These are phyloP conservation scores for Hemerocallis citrina DNA, from an alignment of 106 monocot species.

Conservation along the genomic window DNA sequence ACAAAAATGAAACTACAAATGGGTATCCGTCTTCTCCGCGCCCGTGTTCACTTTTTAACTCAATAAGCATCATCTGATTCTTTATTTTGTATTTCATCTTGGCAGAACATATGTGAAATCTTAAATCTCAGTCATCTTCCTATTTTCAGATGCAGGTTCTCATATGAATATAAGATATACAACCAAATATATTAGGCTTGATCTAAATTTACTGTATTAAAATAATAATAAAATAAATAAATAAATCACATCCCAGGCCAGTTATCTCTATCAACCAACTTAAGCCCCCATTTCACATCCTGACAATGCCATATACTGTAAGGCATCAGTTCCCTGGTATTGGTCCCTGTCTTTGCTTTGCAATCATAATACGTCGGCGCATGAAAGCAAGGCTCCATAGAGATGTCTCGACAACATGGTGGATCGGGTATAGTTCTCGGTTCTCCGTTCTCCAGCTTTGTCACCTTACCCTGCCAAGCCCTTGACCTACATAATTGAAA, in stretches of 20 bases:
- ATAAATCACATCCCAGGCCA: slow-evolving; percentile 2
- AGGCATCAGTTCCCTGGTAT: slow-evolving; percentile 25
- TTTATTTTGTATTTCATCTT: too few species aligned
- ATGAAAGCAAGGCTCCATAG: slow-evolving; percentile 51
- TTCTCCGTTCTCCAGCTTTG: slow-evolving; percentile 24
- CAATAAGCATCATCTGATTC: too few species aligned
- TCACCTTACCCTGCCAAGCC: slow-evolving; percentile 41
- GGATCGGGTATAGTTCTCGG: slow-evolving; percentile 23
- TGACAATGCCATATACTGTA: slow-evolving; percentile 38
- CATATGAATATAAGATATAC: too few species aligned
- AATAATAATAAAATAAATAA: too few species aligned
- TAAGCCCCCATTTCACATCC: slow-evolving; percentile 31
- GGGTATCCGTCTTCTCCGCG: too few species aligned
- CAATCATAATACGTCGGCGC: slow-evolving; percentile 39
- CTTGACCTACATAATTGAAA: slow-evolving; percentile 53
- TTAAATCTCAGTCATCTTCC: too few species aligned
- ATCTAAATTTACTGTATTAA: too few species aligned
- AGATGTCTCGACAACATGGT: slow-evolving; percentile 15
- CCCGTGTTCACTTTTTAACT: too few species aligned
- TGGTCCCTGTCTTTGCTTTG: slow-evolving; percentile 24
- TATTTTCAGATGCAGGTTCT: too few species aligned
- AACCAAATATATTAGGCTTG: too few species aligned
- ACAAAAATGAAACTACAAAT: too few species aligned
- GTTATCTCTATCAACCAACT: slow-evolving; percentile 18
- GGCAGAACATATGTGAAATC: too few species aligned